Base-by-base conservation (phyloP, 371 early-diverging fungal genomes). In the Mucor lusitanicus region DNA sequence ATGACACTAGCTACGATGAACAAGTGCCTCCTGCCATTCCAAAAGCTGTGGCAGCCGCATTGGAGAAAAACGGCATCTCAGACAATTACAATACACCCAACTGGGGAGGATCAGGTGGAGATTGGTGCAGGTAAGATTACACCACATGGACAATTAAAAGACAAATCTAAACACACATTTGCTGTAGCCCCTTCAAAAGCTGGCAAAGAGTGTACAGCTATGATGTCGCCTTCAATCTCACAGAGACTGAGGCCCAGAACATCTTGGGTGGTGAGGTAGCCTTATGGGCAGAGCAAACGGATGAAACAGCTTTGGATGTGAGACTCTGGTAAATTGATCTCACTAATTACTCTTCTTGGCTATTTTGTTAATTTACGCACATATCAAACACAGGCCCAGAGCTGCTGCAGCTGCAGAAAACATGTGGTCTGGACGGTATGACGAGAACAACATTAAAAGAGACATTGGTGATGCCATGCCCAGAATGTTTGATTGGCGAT, bases 151-250 rank as follows among this genome's bases (percentile, higher is more conserved):
- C 27, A 30, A 40, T 6, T 30, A 25, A 37, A 37, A n/a, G 12
- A 19, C 23, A 39, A 46, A 27, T 67, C 30, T 58, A 33, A 23
- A 46, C 13, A 17, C 30, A 17, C 5, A 23, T 21, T 3, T 30
- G 30, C 42, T 25, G 6, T 56, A 90, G 85, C 55, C 93, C 93
- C 19, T 92, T 83, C 84, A 94, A 94, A 79, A 81, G 85, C 25
- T 93, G 93, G 93, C 91, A 91, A 81, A 86, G 88, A 44, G 84
- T 93, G 6, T 94, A 94, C 67, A 75, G 77, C 62, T 94, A 90
- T 65, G 91, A 93, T 64, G 82, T 89, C 30, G 81, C 85, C 3
- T 81, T 80, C 46, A 87, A 87, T 30, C 73, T 92, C 66, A 88
- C 88, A 13, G 76, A 73, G 17, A 73, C 80, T 2, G 88, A 84